Base-by-base conservation (phyloP, 371 early-diverging fungal genomes). In the Mortierella sp. region DNA sequence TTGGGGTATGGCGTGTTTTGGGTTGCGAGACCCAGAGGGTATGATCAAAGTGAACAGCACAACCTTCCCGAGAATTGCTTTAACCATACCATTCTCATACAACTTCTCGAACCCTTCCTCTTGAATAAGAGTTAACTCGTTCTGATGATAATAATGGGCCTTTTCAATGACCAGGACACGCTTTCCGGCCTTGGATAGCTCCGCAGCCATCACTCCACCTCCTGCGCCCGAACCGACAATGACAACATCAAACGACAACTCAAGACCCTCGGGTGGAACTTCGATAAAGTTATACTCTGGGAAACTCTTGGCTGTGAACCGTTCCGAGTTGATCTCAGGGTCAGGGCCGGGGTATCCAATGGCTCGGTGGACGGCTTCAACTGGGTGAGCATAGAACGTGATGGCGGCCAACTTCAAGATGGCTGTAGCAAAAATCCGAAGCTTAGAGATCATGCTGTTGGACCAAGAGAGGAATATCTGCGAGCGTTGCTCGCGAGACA, bases 171-270 rank as follows among this genome's bases (percentile, higher is more conserved):
- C 90, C n/a, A 92, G 50, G 0, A 94, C 91, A 0, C 77, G 80
- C 70, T 89, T 84, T 2, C 93, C 94, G 2, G 86, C 85, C 61
- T 83, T 68, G 7, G 92, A 82, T n/a, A 94, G 85, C 40, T 88
- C 83, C 7, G 86, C 87, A 10, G 94, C 93, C 29, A 84, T 76
- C 14, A 90, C 87, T 29, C 93, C 92, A 39, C 94, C 94, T 51
- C 94, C 94, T 37, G 88, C 88, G 46, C 94, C 94, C 10, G 87
- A 87, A 1, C 94, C 94, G 40, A 94, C 78, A 39, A 94, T 79
- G 19, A 92, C 89, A 3, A 84, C 90, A 63, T 93, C 94, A 24
- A 59, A 73, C 16, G 65, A 54, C 46, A 86, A 78, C 7, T 73
- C 76, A 8, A 80, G 58, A 8, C 74, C 68, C 24, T 80, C 64